Percentiles rank a stretch among this genome's conserved stretches.
Conservation (phyloP, 345 rosid species). For the Odontarrhena argentea region DNA sequence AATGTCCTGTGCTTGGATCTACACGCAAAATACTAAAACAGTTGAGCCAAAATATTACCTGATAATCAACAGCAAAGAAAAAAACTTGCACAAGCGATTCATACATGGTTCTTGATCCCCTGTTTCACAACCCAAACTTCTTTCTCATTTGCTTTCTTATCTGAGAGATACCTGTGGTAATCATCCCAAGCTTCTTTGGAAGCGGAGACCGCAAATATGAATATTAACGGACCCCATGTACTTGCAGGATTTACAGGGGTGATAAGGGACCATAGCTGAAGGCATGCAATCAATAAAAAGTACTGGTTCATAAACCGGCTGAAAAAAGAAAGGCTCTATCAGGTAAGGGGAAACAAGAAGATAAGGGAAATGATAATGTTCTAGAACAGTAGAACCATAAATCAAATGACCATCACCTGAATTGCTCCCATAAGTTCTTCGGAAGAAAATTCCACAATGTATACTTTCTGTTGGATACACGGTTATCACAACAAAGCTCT, state of each 20-base stretch:
- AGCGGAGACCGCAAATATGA: conserved; percentile 95
- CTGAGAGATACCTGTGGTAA: conserved; percentile 90
- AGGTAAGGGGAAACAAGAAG: neutral
- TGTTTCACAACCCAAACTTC: conserved; percentile 87
- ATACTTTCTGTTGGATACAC: conserved; percentile 86
- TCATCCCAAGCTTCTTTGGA: conserved; percentile 99
- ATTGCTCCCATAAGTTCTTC: conserved; percentile 91
- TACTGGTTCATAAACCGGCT: conserved; percentile 99
- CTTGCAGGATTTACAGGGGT: conserved; percentile 99
- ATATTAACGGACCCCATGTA: conserved; percentile 97
- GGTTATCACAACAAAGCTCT: conserved; percentile 79
- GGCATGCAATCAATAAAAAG: conserved; percentile 98
- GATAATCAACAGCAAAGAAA: neutral
- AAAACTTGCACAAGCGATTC: conserved; percentile 28
- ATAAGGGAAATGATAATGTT: neutral
- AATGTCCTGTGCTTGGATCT: conserved; percentile 92
- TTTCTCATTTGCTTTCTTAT: conserved; percentile 96
- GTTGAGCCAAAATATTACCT: conserved; percentile 15
- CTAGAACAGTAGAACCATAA: neutral
- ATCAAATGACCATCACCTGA: conserved; percentile 56
- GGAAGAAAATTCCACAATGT: conserved; percentile 87
- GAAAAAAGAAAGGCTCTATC: conserved; percentile 38
- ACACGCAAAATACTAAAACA: conserved; percentile 38
- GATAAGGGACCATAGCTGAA: conserved; percentile 98
- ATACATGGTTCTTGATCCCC: conserved; percentile 82